Conservation (phyloP, 2,329 filamentous ascomycete genomes). For the Sphaerulina musiva region DNA sequence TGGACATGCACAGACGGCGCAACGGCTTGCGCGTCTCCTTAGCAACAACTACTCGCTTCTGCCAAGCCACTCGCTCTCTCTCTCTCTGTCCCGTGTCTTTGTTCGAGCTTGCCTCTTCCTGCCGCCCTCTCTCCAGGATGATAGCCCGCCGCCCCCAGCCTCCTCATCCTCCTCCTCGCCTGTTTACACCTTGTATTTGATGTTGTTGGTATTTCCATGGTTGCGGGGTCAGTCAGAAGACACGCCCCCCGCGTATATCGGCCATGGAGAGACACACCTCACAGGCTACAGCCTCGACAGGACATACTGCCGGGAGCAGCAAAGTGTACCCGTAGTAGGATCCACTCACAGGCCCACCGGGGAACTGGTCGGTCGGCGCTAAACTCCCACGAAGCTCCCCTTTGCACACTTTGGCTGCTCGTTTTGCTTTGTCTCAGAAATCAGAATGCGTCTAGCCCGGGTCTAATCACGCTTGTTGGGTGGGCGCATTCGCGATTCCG, state of each 20-base stretch:
- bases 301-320: background rate
- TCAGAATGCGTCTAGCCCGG: background rate
- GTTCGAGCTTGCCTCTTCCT: too few species aligned
- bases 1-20: background rate
- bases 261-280: too few species aligned
- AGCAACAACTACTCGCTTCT: constrained; percentile 8
- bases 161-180: background rate
- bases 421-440: background rate
- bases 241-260: too few species aligned
- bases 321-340: background rate
- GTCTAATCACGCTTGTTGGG: background rate
- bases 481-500: background rate
- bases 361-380: background rate
- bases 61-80: background rate
- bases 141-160: background rate
- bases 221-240: too few species aligned
- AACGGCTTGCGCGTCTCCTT: constrained; percentile 8
- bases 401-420: background rate
- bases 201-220: too few species aligned
- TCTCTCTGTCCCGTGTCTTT: too few species aligned
- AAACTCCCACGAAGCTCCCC: background rate
- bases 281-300: background rate
- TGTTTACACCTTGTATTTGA: too few species aligned
- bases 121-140: too few species aligned
- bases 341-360: background rate